phyloP scores from a whole-genome alignment of 345 rosid genomes.

The Pugionium dolabratum region DNA sequence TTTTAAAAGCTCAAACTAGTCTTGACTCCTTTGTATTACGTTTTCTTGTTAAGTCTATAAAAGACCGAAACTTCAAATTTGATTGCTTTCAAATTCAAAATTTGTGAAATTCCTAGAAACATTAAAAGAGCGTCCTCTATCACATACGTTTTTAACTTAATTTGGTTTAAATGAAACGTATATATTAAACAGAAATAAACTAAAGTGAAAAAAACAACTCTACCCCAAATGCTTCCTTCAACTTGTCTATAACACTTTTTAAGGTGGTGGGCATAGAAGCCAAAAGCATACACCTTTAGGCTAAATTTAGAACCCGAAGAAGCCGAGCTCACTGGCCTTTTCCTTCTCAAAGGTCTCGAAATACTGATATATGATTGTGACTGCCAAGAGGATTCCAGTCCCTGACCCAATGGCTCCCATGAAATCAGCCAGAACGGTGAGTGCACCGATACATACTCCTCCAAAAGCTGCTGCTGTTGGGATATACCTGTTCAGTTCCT shows the following conservation, averaged over 20 bases:
- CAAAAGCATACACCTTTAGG: conserved; percentile 20
- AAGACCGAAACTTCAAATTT: no score
- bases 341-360: conserved; percentile 95
- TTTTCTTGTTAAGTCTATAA: no score
- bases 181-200: neutral
- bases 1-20: no score
- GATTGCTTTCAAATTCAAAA: no score
- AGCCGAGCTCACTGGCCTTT: conserved; percentile 83
- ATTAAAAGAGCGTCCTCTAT: conserved; percentile 32
- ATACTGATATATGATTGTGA: conserved; percentile 82
- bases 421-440: conserved; percentile 81
- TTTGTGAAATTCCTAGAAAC: conserved; percentile 34
- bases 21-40: no score
- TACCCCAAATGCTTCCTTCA: conserved; percentile 30
- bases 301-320: conserved; percentile 67
- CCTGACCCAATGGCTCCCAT: conserved; percentile 94
- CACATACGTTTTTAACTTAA: conserved; percentile 10
- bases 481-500: conserved; percentile 80
- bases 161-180: conserved; percentile 3
- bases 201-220: conserved; percentile 28
- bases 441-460: conserved; percentile 82
- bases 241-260: conserved; percentile 15
- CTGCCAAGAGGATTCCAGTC: conserved; percentile 81
- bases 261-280: conserved; percentile 25
- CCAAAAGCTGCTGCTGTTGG: conserved; percentile 96